Evolutionary conservation across 2,329 filamentous ascomycete species (phyloP).

Genomic region (Aspergillus pseudoviridinutans): DNA sequence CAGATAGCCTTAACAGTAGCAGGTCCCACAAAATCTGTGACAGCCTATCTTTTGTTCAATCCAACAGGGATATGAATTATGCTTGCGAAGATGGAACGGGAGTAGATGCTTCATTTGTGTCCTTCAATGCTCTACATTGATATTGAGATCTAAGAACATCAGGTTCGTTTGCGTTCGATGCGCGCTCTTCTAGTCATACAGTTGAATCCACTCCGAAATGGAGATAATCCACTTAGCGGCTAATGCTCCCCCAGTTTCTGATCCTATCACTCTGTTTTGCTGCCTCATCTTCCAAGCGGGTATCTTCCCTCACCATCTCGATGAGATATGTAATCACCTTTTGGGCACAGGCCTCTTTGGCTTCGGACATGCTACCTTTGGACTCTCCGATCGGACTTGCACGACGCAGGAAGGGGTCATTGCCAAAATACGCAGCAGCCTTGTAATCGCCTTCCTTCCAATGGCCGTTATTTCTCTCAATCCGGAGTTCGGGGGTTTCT

Average conservation of each 20-base stretch:
- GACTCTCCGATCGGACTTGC: conserved; percentile 24
- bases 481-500: conserved; percentile 16
- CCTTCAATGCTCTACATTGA: too few species aligned
- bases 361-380: conserved; percentile 4
- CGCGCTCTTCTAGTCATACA: too few species aligned
- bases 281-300: conserved; percentile 4
- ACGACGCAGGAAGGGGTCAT: conserved; percentile 25
- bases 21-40: too few species aligned
- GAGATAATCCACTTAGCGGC: background rate
- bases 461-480: conserved; percentile 8
- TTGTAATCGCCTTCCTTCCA: conserved; percentile 14
- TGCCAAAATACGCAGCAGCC: conserved; percentile 19
- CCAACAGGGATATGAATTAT: too few species aligned
- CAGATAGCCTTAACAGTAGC: too few species aligned
- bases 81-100: too few species aligned
- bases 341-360: conserved; percentile 21
- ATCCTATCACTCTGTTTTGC: conserved; percentile 5
- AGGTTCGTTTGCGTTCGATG: too few species aligned
- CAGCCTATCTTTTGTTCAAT: too few species aligned
- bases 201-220: too few species aligned
- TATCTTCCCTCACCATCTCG: conserved; percentile 26
- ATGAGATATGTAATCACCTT: conserved; percentile 27
- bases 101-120: too few species aligned
- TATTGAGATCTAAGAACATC: too few species aligned
- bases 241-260: conserved; percentile 5